These are phyloP conservation scores for Scedosporium minutisporum DNA, from an alignment of 2,329 filamentous ascomycete species.

Conservation along the genomic window DNA sequence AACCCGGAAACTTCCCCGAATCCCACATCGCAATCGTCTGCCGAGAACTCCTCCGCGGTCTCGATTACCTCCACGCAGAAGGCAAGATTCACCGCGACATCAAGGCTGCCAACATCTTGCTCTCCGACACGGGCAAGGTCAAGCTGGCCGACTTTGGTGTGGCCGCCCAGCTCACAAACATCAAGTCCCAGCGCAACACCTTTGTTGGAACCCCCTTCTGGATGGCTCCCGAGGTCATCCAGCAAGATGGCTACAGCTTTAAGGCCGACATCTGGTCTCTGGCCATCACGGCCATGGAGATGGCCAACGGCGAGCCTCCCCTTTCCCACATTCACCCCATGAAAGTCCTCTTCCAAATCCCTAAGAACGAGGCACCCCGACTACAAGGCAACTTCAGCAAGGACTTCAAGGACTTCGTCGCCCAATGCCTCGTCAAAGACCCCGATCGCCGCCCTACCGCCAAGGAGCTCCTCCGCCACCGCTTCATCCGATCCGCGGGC, in stretches of 20 bases:
- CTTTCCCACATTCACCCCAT: constrained; percentile 79
- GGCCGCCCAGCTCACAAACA: constrained; percentile 90
- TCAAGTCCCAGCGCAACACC: constrained; percentile 94
- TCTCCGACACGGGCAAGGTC: constrained; percentile 83
- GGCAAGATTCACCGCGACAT: constrained; percentile 96
- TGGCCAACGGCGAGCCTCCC: constrained; percentile 82
- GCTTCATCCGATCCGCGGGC: constrained; percentile 78
- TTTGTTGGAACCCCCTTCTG: constrained; percentile 96
- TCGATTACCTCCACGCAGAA: constrained; percentile 88
- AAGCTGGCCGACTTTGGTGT: constrained; percentile 97
- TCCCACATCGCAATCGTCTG: constrained; percentile 89
- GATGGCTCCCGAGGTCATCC: constrained; percentile 94
- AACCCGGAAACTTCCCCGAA: constrained; percentile 83
- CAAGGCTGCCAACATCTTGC: constrained; percentile 90
- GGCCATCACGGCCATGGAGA: constrained; percentile 83
- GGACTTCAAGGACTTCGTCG: constrained; percentile 90
- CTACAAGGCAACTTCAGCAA: constrained; percentile 79
- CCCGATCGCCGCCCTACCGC: constrained; percentile 75
- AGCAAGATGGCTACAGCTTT: constrained; percentile 74
- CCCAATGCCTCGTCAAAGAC: constrained; percentile 86
- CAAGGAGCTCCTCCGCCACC: constrained; percentile 77
- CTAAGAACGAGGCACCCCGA: constrained; percentile 74
- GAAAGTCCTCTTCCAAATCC: constrained; percentile 88
- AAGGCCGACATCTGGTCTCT: constrained; percentile 92
- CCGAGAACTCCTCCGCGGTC: constrained; percentile 76